Evolutionary conservation across 2,329 filamentous ascomycete species (phyloP).

Genomic region (Aphanoascus verrucosus): DNA sequence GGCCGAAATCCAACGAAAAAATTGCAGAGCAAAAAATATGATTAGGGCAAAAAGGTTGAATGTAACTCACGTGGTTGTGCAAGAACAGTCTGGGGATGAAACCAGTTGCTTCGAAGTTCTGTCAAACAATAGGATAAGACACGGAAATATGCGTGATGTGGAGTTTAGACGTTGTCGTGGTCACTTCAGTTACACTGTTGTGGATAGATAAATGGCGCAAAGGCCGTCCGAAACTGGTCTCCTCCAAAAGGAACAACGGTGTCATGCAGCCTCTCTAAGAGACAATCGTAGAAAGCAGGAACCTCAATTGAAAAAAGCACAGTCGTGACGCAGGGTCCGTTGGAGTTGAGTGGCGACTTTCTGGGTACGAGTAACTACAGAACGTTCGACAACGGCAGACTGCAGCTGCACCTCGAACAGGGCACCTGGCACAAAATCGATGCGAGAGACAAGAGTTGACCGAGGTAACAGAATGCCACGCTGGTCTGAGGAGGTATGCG

Average conservation of each 20-base stretch:
- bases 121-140: background rate
- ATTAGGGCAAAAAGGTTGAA: background rate
- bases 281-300: background rate
- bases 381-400: constrained; percentile 1
- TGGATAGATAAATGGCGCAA: background rate
- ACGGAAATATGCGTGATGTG: background rate
- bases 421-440: background rate
- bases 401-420: background rate
- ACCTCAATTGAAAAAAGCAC: background rate
- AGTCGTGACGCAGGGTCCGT: background rate
- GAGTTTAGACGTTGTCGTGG: background rate
- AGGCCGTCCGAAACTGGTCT: background rate
- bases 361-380: background rate
- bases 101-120: background rate
- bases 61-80: constrained; percentile 9
- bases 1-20: background rate
- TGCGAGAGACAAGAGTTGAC: background rate
- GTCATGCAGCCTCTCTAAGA: background rate
- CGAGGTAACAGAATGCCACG: background rate
- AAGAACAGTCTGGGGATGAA: background rate
- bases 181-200: background rate
- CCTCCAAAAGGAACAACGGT: background rate
- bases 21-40: background rate
- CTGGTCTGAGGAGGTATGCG: background rate
- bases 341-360: background rate